These are phyloP conservation scores for Phycomyces blakesleeanus DNA, from an alignment of 192 early-diverging fungal genomes.

Conservation along the genomic window DNA sequence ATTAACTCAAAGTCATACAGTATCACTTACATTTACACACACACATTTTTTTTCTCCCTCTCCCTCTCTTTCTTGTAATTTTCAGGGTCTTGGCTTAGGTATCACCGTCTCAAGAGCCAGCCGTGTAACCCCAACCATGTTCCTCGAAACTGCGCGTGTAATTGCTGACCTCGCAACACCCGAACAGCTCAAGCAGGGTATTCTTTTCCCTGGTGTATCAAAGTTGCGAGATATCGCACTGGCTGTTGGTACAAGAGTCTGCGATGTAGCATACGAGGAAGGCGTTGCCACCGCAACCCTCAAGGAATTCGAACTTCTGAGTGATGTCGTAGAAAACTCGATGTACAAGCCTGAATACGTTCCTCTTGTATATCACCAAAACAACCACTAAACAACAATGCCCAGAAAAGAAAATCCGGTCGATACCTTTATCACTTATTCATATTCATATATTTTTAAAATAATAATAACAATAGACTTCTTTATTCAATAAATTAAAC, in stretches of 20 bases:
- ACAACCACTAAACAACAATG: neutral
- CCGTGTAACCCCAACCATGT: conserved; percentile 50
- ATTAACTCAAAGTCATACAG: neutral
- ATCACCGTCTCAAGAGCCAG: conserved; percentile 47
- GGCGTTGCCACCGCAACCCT: conserved; percentile 43
- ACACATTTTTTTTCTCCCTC: too few species aligned
- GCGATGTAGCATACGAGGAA: conserved; percentile 51
- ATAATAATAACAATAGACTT: too few species aligned
- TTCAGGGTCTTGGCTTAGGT: conserved; percentile 48
- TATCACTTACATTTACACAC: neutral
- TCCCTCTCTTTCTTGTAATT: too few species aligned
- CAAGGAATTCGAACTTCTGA: conserved; percentile 39
- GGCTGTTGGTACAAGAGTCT: conserved; percentile 45
- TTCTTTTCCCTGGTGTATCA: conserved; percentile 49
- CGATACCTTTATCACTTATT: too few species aligned
- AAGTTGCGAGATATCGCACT: conserved; percentile 43
- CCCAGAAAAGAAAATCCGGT: neutral
- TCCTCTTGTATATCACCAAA: conserved; percentile 32
- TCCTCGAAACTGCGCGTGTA: conserved; percentile 48
- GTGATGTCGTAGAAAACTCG: conserved; percentile 44
- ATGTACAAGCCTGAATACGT: conserved; percentile 57
- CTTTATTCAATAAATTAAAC: too few species aligned
- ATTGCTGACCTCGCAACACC: conserved; percentile 49
- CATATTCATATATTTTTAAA: too few species aligned
- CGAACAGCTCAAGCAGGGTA: conserved; percentile 45